Evolutionary conservation across 345 rosid genomes (phyloP).

Genomic region (Passiflora organensis): DNA sequence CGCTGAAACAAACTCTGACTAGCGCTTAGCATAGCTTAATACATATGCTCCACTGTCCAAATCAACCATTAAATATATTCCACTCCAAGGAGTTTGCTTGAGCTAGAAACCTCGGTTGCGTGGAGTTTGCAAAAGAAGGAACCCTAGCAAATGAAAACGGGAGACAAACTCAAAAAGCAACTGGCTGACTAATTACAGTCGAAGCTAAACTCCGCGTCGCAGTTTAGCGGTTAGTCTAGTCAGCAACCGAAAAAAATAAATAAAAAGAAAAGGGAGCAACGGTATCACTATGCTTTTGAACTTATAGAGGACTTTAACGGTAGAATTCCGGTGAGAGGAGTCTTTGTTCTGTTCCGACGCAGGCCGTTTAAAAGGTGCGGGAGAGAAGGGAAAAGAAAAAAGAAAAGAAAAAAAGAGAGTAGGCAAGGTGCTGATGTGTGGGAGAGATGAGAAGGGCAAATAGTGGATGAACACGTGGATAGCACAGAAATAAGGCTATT

Average conservation of each 20-base stretch:
- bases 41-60: not conserved
- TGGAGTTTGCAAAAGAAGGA: conserved; percentile 3
- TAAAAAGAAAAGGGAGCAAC: no score
- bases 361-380: no score
- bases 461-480: conserved; percentile 29
- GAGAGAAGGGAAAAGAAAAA: not conserved
- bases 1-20: no score
- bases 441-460: no score
- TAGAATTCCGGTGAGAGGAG: no score
- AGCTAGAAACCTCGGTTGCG: conserved; percentile 16
- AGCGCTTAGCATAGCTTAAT: no score
- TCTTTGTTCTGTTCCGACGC: not conserved
- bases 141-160: conserved; percentile 4
- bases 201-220: conserved; percentile 12
- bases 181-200: conserved; percentile 22
- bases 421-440: no score
- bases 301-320: no score
- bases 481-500: conserved; percentile 11
- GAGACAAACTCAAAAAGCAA: conserved; percentile 12
- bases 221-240: no score
- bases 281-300: no score
- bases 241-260: no score
- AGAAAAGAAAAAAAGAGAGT: conserved; percentile 3
- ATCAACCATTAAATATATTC: no score
- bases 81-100: conserved; percentile 7